A percentile compares a stretch with the other conserved stretches of the same genome.
Conservation (phyloP, 2,329 filamentous ascomycete species). For the Coniochaeta hoffmannii region DNA sequence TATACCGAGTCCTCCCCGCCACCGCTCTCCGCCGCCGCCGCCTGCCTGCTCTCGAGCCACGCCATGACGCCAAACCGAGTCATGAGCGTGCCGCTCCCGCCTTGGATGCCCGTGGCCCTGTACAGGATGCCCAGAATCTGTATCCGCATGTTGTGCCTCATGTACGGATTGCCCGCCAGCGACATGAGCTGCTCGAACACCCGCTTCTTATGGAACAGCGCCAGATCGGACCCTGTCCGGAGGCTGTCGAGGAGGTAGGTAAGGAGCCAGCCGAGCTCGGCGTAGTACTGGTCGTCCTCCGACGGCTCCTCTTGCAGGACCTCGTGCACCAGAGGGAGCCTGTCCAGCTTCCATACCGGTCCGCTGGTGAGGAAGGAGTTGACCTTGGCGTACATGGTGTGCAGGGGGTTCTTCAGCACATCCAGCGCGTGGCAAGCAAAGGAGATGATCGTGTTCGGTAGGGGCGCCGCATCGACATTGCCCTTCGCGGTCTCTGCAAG, state of each 20-base stretch:
- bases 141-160: slow-evolving; percentile 50
- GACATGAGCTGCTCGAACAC: slow-evolving; percentile 71
- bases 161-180: slow-evolving; percentile 59
- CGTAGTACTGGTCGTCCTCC: slow-evolving; percentile 64
- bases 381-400: slow-evolving; percentile 78
- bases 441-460: slow-evolving; percentile 68
- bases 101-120: slow-evolving; percentile 58
- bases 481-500: slow-evolving; percentile 64
- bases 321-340: slow-evolving; percentile 62
- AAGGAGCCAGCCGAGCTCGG: slow-evolving; percentile 69
- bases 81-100: slow-evolving; percentile 71
- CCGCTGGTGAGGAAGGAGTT: slow-evolving; percentile 75
- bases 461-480: slow-evolving; percentile 44
- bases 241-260: slow-evolving; percentile 62
- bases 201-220: slow-evolving; percentile 51
- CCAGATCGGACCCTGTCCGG: slow-evolving; percentile 51
- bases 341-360: slow-evolving; percentile 68
- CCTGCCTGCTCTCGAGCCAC: slow-evolving; percentile 62
- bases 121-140: slow-evolving; percentile 57
- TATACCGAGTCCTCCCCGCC: slow-evolving; percentile 41
- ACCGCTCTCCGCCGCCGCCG: slow-evolving; percentile 21
- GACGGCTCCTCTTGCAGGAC: slow-evolving; percentile 59
- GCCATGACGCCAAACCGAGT: slow-evolving; percentile 67
- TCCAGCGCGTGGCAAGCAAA: slow-evolving; percentile 66
- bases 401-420: slow-evolving; percentile 68